Evolutionary conservation across 768 basidiomycete genomes (phyloP).

Genomic region (Glaciozyma martinii): DNA sequence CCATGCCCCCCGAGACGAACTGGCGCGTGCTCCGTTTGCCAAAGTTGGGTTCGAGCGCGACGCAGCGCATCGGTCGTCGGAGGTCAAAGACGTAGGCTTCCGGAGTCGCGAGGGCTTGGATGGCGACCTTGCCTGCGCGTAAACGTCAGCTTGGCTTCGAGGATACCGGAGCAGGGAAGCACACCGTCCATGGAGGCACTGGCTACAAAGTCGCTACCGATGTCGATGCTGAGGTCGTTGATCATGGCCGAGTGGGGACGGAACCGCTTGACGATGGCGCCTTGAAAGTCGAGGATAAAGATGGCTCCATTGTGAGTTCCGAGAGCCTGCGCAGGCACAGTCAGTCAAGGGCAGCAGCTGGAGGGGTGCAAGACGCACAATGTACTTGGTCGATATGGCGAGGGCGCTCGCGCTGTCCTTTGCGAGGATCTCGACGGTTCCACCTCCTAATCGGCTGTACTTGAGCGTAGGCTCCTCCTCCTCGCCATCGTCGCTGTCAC

Average conservation of each 20-base stretch:
- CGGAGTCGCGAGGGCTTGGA: slow-evolving; percentile 66
- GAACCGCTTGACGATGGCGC: slow-evolving; percentile 76
- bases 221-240: slow-evolving; percentile 73
- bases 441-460: slow-evolving; percentile 70
- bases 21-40: slow-evolving; percentile 64
- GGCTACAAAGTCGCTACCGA: slow-evolving; percentile 76
- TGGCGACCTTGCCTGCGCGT: slow-evolving; percentile 69
- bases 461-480: slow-evolving; percentile 75
- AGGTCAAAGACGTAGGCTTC: slow-evolving; percentile 76
- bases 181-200: slow-evolving; percentile 89
- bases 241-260: slow-evolving; percentile 83
- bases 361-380: slow-evolving; percentile 47
- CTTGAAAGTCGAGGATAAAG: slow-evolving; percentile 69
- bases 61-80: slow-evolving; percentile 80
- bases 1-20: slow-evolving; percentile 85
- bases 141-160: neutral
- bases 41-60: slow-evolving; percentile 85
- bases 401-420: slow-evolving; percentile 85
- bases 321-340: slow-evolving; percentile 52
- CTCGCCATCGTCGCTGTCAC: slow-evolving; percentile 40
- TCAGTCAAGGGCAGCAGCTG: neutral
- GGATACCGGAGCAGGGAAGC: slow-evolving; percentile 25
- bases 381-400: slow-evolving; percentile 58
- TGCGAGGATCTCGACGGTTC: slow-evolving; percentile 64
- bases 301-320: slow-evolving; percentile 92